Conservation (phyloP, 371 early-diverging fungal genomes). For the Funneliformis caledonium region DNA sequence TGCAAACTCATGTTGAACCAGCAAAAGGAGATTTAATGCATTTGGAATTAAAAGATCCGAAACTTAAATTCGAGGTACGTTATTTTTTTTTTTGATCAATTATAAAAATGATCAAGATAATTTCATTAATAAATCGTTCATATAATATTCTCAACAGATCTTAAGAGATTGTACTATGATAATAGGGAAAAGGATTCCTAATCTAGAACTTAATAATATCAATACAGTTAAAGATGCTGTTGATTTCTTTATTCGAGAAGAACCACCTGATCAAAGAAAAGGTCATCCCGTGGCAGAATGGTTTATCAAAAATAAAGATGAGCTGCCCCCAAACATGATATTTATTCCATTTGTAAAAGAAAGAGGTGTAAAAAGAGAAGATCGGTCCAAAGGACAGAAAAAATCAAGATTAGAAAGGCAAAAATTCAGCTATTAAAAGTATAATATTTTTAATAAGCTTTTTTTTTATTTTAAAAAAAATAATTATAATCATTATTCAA, state of each 20-base stretch:
- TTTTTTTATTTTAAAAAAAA: too few relatives aligned
- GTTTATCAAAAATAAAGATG: slow-evolving; percentile 43
- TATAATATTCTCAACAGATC: slow-evolving; percentile 11
- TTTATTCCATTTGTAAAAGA: slow-evolving; percentile 53
- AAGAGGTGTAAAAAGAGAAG: slow-evolving; percentile 18
- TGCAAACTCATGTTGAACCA: background rate
- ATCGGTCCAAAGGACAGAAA: slow-evolving; percentile 16
- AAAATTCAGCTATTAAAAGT: too few relatives aligned
- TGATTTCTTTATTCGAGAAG: slow-evolving; percentile 41
- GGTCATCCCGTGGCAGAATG: slow-evolving; percentile 55
- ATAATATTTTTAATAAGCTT: too few relatives aligned
- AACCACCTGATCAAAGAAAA: slow-evolving; percentile 44
- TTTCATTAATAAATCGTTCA: background rate
- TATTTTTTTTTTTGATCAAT: background rate
- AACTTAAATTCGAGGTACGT: slow-evolving; percentile 35
- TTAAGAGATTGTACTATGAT: slow-evolving; percentile 30
- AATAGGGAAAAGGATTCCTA: slow-evolving; percentile 43
- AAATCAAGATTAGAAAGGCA: background rate
- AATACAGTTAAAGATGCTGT: slow-evolving; percentile 51
- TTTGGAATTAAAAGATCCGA: slow-evolving; percentile 31
- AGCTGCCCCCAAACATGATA: slow-evolving; percentile 53
- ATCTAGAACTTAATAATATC: slow-evolving; percentile 52
- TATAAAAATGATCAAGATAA: background rate
- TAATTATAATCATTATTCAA: too few relatives aligned
- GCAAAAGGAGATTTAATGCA: slow-evolving; percentile 16